Percentiles rank a stretch among this genome's conserved stretches.
Evolutionary conservation across 2,329 filamentous ascomycete genomes (phyloP).

Genomic region (Pseudogymnoascus sp.): DNA sequence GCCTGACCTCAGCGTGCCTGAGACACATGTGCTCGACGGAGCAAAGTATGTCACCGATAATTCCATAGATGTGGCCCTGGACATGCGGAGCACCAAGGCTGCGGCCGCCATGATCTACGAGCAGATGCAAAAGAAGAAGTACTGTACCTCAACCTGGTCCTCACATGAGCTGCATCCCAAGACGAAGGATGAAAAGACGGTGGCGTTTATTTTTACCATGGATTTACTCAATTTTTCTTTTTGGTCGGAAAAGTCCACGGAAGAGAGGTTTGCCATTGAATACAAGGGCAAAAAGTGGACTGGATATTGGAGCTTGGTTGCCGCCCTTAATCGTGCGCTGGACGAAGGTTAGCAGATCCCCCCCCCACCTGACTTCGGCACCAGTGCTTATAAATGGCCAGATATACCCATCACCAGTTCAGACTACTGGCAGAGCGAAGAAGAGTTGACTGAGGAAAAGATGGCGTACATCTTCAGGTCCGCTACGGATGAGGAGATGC

Average conservation of each 20-base stretch:
- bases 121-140: slow-evolving; percentile 75
- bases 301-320: slow-evolving; percentile 91
- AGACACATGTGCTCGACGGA: slow-evolving; percentile 73
- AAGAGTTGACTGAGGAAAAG: slow-evolving; percentile 65
- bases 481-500: slow-evolving; percentile 77
- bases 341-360: slow-evolving; percentile 60
- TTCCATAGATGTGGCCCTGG: slow-evolving; percentile 82
- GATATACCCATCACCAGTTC: slow-evolving; percentile 83
- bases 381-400: slow-evolving; percentile 30
- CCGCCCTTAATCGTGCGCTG: slow-evolving; percentile 74
- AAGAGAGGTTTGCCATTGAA: slow-evolving; percentile 72
- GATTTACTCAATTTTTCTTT: slow-evolving; percentile 96
- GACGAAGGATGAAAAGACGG: slow-evolving; percentile 65
- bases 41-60: slow-evolving; percentile 88
- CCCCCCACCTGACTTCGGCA: not conserved
- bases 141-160: slow-evolving; percentile 80
- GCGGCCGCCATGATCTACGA: slow-evolving; percentile 72
- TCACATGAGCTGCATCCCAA: slow-evolving; percentile 86
- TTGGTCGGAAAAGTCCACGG: slow-evolving; percentile 64
- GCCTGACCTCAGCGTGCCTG: slow-evolving; percentile 49
- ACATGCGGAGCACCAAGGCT: slow-evolving; percentile 71
- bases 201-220: slow-evolving; percentile 96
- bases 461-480: slow-evolving; percentile 77
- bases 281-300: slow-evolving; percentile 80
- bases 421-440: slow-evolving; percentile 73